These are phyloP conservation scores for Tephrocybe rancida DNA, from an alignment of 768 basidiomycete species.

Conservation along the genomic window DNA sequence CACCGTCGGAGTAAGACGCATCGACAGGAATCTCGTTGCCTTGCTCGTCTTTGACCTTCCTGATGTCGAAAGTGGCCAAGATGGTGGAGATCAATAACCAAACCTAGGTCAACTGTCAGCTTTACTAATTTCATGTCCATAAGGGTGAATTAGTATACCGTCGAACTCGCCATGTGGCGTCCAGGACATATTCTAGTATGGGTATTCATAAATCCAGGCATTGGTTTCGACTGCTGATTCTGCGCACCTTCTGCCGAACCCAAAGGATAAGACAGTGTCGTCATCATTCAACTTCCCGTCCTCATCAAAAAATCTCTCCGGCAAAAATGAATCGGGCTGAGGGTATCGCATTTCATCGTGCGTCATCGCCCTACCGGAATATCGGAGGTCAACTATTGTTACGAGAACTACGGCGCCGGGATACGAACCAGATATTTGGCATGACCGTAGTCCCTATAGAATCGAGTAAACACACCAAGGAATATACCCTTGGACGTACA, in stretches of 20 bases:
- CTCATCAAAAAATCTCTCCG: constrained; percentile 51
- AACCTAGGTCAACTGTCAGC: constrained; percentile 8
- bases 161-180: constrained; percentile 22
- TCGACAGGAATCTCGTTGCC: constrained; percentile 25
- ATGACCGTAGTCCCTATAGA: constrained; percentile 22
- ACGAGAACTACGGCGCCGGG: background rate
- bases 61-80: constrained; percentile 29
- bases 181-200: constrained; percentile 25
- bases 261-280: constrained; percentile 25
- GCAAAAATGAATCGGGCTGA: constrained; percentile 55
- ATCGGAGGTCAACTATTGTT: constrained; percentile 5
- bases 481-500: background rate
- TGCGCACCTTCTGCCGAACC: constrained; percentile 34
- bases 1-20: constrained; percentile 17
- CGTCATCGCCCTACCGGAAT: constrained; percentile 40
- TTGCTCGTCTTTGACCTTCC: constrained; percentile 25
- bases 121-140: background rate
- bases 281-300: constrained; percentile 28
- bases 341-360: constrained; percentile 53
- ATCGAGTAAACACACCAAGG: background rate
- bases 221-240: background rate
- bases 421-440: constrained; percentile 22
- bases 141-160: constrained; percentile 16
- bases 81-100: constrained; percentile 27
- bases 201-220: background rate